These are phyloP conservation scores for Spathaspora girioi DNA, from an alignment of 805 yeast species.

Conservation along the genomic window DNA sequence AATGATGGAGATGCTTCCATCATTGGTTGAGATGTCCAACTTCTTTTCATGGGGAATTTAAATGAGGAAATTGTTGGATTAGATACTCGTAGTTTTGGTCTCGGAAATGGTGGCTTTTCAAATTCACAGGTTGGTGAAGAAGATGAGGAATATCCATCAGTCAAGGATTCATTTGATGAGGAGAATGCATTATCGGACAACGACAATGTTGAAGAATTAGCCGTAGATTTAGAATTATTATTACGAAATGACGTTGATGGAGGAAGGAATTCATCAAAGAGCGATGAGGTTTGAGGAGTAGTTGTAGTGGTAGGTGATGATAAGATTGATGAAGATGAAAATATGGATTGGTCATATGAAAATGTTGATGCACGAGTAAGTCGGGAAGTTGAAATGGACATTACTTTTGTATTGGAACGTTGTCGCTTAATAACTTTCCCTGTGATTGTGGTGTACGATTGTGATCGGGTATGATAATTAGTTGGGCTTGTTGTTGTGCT, in stretches of 20 bases:
- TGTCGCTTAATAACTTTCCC: slow-evolving; percentile 33
- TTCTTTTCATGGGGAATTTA: slow-evolving; percentile 2
- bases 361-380: slow-evolving; percentile 25
- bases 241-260: slow-evolving; percentile 22
- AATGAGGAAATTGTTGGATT: slow-evolving; percentile 1
- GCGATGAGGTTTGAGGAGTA: not conserved
- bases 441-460: slow-evolving; percentile 25
- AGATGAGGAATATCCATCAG: slow-evolving; percentile 23
- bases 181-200: slow-evolving; percentile 13
- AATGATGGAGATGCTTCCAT: slow-evolving; percentile 18
- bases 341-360: slow-evolving; percentile 18
- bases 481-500: not conserved
- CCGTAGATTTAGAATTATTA: slow-evolving; percentile 21
- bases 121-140: slow-evolving; percentile 3
- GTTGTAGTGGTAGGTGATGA: not conserved
- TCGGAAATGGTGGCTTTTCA: not conserved
- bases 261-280: slow-evolving; percentile 20
- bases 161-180: slow-evolving; percentile 28
- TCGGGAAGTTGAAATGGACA: slow-evolving; percentile 6
- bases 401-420: slow-evolving; percentile 14
- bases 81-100: not conserved
- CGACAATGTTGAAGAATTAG: slow-evolving; percentile 29
- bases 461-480: slow-evolving; percentile 11
- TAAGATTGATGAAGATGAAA: slow-evolving; percentile 3
- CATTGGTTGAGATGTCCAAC: not conserved